Percentiles rank a stretch among this genome's conserved stretches.
Evolutionary conservation across 1,284 basidiomycete genomes (phyloP).

Genomic region (Hypsizygus ulmarius): DNA sequence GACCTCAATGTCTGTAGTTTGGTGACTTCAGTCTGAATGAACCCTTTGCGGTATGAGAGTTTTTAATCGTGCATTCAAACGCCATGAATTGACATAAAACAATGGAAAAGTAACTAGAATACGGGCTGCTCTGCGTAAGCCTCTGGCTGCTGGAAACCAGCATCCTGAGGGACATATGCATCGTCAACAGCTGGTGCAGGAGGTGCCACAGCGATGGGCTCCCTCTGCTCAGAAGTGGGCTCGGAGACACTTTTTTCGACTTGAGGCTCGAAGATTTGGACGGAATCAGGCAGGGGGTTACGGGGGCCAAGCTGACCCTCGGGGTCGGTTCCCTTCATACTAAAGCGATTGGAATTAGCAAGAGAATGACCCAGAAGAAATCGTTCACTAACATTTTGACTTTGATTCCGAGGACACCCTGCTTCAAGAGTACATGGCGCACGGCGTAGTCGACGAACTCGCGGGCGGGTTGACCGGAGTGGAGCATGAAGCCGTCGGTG

Average conservation of each 20-base stretch:
- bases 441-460: slow-evolving; percentile 99
- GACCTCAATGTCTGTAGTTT: neutral
- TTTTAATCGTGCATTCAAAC: slow-evolving; percentile 1
- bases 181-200: slow-evolving; percentile 55
- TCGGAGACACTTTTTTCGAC: slow-evolving; percentile 79
- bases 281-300: slow-evolving; percentile 95
- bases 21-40: no score
- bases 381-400: slow-evolving; percentile 87
- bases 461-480: slow-evolving; percentile 97
- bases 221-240: slow-evolving; percentile 77
- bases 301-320: slow-evolving; percentile 85
- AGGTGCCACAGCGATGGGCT: slow-evolving; percentile 55
- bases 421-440: slow-evolving; percentile 96
- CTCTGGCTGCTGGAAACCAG: slow-evolving; percentile 40
- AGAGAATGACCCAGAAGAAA: neutral
- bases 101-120: slow-evolving; percentile 41
- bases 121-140: slow-evolving; percentile 40
- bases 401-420: slow-evolving; percentile 99
- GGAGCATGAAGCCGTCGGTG: slow-evolving; percentile 99
- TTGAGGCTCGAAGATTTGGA: slow-evolving; percentile 85
- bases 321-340: slow-evolving; percentile 97
- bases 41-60: no score
- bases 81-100: slow-evolving; percentile 9
- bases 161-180: slow-evolving; percentile 39
- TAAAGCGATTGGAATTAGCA: slow-evolving; percentile 28